Conservation (phyloP, 2,329 filamentous ascomycete species). For the Colletotrichum limetticola region DNA sequence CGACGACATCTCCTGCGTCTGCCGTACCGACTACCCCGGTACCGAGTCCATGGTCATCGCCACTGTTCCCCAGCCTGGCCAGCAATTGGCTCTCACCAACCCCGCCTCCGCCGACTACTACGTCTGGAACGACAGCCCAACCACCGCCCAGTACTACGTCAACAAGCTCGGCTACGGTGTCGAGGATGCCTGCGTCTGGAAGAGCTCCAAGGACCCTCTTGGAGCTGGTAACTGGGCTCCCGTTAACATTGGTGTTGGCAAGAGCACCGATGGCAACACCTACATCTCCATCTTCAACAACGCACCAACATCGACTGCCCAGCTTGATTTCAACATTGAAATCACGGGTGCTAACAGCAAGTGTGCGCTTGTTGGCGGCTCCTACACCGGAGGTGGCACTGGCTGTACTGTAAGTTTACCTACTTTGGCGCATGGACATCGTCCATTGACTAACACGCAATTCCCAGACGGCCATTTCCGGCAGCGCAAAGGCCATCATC, state of each 20-base stretch:
- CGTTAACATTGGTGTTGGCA: slow-evolving; percentile 84
- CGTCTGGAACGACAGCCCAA: slow-evolving; percentile 77
- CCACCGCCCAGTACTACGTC: slow-evolving; percentile 96
- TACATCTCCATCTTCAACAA: slow-evolving; percentile 91
- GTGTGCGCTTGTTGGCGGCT: slow-evolving; percentile 75
- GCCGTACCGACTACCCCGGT: slow-evolving; percentile 96
- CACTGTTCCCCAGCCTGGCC: slow-evolving; percentile 69
- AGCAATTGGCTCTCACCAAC: slow-evolving; percentile 75
- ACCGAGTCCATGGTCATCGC: slow-evolving; percentile 90
- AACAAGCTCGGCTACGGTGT: slow-evolving; percentile 80
- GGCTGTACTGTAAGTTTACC: slow-evolving; percentile 83
- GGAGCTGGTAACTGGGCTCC: slow-evolving; percentile 87
- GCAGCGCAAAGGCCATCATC: slow-evolving; percentile 54
- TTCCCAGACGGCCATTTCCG: slow-evolving; percentile 54
- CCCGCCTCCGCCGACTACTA: slow-evolving; percentile 80
- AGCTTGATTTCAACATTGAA: slow-evolving; percentile 82
- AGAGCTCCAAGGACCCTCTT: slow-evolving; percentile 56
- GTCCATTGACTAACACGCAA: neutral
- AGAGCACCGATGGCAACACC: slow-evolving; percentile 70
- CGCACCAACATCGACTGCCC: slow-evolving; percentile 74
- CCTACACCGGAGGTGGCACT: slow-evolving; percentile 66
- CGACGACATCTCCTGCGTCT: slow-evolving; percentile 74
- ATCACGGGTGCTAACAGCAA: slow-evolving; percentile 67
- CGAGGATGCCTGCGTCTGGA: slow-evolving; percentile 82
- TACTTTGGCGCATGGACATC: neutral